These are phyloP conservation scores for Phellopilus nigrolimitatus DNA, from an alignment of 1,284 basidiomycete species.

Conservation along the genomic window DNA sequence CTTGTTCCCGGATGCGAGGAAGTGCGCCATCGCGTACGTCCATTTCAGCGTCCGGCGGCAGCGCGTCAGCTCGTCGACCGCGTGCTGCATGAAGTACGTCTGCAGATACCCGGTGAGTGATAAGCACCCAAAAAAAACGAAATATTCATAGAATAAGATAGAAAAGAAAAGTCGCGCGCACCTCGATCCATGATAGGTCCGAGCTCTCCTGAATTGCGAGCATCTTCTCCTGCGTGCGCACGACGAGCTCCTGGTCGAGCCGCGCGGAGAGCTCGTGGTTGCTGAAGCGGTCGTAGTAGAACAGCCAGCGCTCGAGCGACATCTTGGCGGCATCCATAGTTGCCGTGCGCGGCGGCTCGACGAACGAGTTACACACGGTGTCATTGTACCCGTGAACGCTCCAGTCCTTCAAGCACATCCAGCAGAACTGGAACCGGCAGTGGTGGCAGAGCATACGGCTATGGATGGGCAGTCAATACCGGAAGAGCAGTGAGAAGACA, in stretches of 20 bases:
- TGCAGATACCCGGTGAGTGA: conserved; percentile 13
- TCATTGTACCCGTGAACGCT: conserved; percentile 56
- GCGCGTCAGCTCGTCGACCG: conserved; percentile 49
- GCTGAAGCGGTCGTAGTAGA: conserved; percentile 61
- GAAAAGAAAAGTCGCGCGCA: conserved; percentile 24
- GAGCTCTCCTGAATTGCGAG: conserved; percentile 58
- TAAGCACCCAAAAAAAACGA: not conserved
- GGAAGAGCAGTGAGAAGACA: not conserved
- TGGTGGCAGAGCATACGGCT: conserved; percentile 53
- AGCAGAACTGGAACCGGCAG: conserved; percentile 63
- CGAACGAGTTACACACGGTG: conserved; percentile 62
- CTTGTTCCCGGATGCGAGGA: conserved; percentile 55
- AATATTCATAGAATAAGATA: too few relatives aligned
- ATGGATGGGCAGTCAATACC: not conserved
- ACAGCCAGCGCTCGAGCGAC: conserved; percentile 61
- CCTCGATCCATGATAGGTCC: conserved; percentile 64
- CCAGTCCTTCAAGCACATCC: conserved; percentile 69
- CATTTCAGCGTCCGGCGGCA: conserved; percentile 65
- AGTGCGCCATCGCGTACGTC: conserved; percentile 72
- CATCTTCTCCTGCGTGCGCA: conserved; percentile 64
- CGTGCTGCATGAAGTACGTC: conserved; percentile 58
- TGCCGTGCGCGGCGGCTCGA: conserved; percentile 51
- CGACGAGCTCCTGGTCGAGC: conserved; percentile 56
- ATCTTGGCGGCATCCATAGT: conserved; percentile 48
- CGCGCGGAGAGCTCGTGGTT: conserved; percentile 67